A percentile compares a stretch with the other conserved stretches of the same genome.
Evolutionary conservation across 495 filamentous ascomycete species (phyloP).

Genomic region (Pyrenopolyporus hunteri): DNA sequence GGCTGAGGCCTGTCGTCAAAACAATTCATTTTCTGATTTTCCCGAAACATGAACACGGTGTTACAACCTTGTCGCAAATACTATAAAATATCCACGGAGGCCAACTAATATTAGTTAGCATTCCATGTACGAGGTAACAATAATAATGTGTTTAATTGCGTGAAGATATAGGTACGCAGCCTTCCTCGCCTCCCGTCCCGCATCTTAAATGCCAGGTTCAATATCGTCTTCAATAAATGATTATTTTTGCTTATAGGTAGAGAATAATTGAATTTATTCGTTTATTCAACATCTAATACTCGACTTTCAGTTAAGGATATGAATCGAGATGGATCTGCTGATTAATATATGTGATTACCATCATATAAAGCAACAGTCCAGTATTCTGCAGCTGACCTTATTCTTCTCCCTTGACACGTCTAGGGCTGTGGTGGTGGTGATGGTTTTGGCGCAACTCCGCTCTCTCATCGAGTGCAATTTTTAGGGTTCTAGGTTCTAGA

Average conservation of each 20-base stretch:
- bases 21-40: no score
- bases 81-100: not conserved
- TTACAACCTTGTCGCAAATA: not conserved
- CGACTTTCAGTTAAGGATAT: not conserved
- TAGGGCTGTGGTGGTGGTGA: no score
- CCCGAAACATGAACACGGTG: no score
- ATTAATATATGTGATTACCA: not conserved
- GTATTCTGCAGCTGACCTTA: not conserved
- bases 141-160: not conserved
- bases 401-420: not conserved
- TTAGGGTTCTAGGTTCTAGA: not conserved
- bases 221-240: no score
- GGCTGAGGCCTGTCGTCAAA: no score
- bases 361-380: not conserved
- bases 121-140: not conserved
- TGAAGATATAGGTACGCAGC: not conserved
- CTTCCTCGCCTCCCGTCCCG: no score
- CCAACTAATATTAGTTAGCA: not conserved
- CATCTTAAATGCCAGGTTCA: no score
- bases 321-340: not conserved
- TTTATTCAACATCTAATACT: not conserved
- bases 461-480: not conserved
- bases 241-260: no score
- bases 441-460: not conserved
- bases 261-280: not conserved